Evolutionary conservation across 2,329 filamentous ascomycete genomes (phyloP).

Genomic region (Stagonosporopsis tanaceti): DNA sequence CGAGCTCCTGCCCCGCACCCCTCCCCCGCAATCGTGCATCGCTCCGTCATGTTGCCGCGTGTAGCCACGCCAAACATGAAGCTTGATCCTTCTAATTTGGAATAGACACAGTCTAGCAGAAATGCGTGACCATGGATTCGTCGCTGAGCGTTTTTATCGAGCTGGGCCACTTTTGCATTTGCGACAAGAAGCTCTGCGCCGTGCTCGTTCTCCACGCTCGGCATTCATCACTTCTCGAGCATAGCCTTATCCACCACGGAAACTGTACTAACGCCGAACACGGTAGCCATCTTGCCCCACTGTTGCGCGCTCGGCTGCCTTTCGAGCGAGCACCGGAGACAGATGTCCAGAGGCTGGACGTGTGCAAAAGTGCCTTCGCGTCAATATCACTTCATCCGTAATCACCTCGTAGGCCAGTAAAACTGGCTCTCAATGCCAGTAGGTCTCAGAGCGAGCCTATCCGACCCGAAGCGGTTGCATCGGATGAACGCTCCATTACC

Average conservation of each 20-base stretch:
- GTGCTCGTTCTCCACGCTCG: slow-evolving; percentile 8
- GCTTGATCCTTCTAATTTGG: slow-evolving; percentile 23
- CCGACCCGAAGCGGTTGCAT: slow-evolving; percentile 27
- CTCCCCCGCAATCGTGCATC: slow-evolving; percentile 41
- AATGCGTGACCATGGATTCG: slow-evolving; percentile 12
- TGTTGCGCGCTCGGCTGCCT: slow-evolving; percentile 42
- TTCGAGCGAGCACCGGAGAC: slow-evolving; percentile 44
- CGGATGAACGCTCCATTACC: slow-evolving; percentile 42
- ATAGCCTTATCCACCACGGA: slow-evolving; percentile 20
- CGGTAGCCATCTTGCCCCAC: slow-evolving; percentile 27
- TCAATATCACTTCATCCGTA: background rate
- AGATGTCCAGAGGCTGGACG: slow-evolving; percentile 15
- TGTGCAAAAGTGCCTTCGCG: background rate
- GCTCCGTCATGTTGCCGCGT: slow-evolving; percentile 22
- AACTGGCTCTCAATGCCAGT: background rate
- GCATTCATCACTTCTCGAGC: slow-evolving; percentile 19
- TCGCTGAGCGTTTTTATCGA: slow-evolving; percentile 1
- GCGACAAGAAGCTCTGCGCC: slow-evolving; percentile 5
- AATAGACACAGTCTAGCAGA: slow-evolving; percentile 18
- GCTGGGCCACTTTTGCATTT: background rate
- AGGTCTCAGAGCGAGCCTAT: slow-evolving; percentile 20
- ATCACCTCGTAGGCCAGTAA: background rate
- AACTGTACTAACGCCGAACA: slow-evolving; percentile 31
- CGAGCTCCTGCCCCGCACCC: slow-evolving; percentile 44
- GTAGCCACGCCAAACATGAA: slow-evolving; percentile 24